Evolutionary conservation across 2,329 filamentous ascomycete species (phyloP), one percentile per base, ranked within the genome.

Genomic region (Claviceps humidiphila): DNA sequence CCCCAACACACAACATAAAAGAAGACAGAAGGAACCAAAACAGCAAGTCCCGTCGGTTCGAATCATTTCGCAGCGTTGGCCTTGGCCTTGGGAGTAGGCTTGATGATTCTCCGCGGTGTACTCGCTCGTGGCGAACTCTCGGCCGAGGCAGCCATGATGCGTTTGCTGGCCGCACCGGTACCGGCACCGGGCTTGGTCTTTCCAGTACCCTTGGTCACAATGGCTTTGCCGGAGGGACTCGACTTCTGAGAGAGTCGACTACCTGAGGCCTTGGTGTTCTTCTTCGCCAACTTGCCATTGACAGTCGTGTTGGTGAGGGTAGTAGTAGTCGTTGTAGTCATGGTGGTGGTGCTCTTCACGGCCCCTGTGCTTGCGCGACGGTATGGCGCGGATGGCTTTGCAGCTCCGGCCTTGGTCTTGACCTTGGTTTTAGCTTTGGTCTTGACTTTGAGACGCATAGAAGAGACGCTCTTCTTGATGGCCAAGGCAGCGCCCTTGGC

Each of bases 401-500:
- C 13, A 20, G 26, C 38, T 14, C 34, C 38, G 1, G 30, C 22
- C 14, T 30, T 17, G 11, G 60, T 56, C 54, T 64, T 65, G 56
- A 64, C 64, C 37, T 46, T 46, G 26, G 26, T 2, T 30, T 30
- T 30, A 8, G 7, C 26, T 8, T 30, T 30, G 30, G 30, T 34
- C 14, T 34, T 46, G 58, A 53, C 17, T 55, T 56, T 16, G 2
- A 58, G 22, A 2, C 57, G 53, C 17, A 49, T 49, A 11, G 51
- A 52, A 14, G 45, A 47, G 39, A 68, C 60, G 49, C 65, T 59
- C 58, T 65, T 70, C 58, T 65, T 69, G 16, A 71, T 54, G 13
- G 63, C 67, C 44, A 63, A 64, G 11, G 68, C 63, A 8, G 69
- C 67, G 30, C 63, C 62, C 57, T 68, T 68, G 54, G 62, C 64